Evolutionary conservation across 306 rosid species (phyloP), one percentile per base, ranked within the genome.

Genomic region (Ammopiptanthus mongolicus): DNA sequence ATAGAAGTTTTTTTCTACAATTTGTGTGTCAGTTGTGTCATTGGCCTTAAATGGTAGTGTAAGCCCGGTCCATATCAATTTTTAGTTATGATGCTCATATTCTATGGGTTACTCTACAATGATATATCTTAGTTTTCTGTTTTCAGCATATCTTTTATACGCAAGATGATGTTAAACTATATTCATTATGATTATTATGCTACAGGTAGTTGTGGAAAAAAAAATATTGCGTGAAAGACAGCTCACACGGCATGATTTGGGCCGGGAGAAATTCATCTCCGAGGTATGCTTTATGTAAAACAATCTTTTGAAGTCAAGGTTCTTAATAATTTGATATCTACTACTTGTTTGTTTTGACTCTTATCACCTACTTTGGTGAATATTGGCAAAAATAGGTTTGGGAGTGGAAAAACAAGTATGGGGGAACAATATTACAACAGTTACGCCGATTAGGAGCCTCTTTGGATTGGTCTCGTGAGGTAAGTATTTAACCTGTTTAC

Each of bases 391-490:
- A 84, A 78, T 69, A 95, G 98, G 98, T 95, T 22, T 95, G 97
- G 98, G 83, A 91, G 14, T 95, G 98, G 98, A 95, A 88, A 86
- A 65, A 89, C 71, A 87, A 86, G 85, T 83, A 90, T 48, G 98
- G 98, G 14, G 88, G 93, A 65, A 88, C 96, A 39, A 95, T 95
- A 69, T 84, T 91, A 59, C 82, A 87, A 80, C 97, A 95, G 70
- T 81, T 95, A 62, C 93, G 97, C 28, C 87, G 91, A 59, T 86
- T 95, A 73, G 98, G 98, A 80, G 96, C 96, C 68, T 95, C 98
- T 80, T 59, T 95, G 82, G 98, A 95, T 78, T 95, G 98, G 98
- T 84, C 97, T 61, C 97, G 96, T 75, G 98, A 95, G 96, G 98
- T 91, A 80, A 86, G 65, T 55, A 65, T 23, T 25, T 63, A 44